Conservation (phyloP, 1,284 basidiomycete species). For the Ceratorhiza oryzae-sativae region DNA sequence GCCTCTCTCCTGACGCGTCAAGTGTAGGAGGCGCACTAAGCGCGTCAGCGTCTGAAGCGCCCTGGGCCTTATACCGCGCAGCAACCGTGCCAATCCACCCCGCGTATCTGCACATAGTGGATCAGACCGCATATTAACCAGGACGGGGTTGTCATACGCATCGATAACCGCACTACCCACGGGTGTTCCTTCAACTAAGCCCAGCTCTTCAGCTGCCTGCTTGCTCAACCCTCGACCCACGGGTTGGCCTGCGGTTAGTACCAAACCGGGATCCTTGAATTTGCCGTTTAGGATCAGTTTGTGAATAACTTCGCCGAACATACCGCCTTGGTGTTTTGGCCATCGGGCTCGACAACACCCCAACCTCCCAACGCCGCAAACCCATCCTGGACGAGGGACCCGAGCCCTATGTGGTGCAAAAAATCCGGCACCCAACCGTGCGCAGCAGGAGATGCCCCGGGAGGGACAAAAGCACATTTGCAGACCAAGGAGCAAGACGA, state of each 20-base stretch:
- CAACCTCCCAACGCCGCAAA: constrained; percentile 81
- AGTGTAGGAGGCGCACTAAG: constrained; percentile 64
- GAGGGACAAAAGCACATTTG: constrained; percentile 96
- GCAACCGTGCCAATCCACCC: constrained; percentile 99
- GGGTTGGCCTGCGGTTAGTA: constrained; percentile 91
- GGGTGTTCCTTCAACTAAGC: constrained; percentile 85
- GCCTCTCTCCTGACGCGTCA: constrained; percentile 77
- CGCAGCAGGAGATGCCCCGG: constrained; percentile 53
- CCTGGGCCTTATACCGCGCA: constrained; percentile 68
- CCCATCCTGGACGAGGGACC: constrained; percentile 67
- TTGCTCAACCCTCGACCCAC: constrained; percentile 85
- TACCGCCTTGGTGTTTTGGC: not conserved
- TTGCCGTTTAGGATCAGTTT: not conserved
- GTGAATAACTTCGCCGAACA: not conserved
- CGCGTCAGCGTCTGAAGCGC: constrained; percentile 42
- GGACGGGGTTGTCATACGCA: constrained; percentile 64
- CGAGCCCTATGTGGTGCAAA: constrained; percentile 82
- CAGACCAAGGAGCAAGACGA: constrained; percentile 95
- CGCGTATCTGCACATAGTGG: constrained; percentile 69
- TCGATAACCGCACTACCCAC: constrained; percentile 96
- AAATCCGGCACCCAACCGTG: constrained; percentile 89
- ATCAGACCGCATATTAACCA: not conserved
- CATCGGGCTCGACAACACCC: constrained; percentile 41
- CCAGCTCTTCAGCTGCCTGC: constrained; percentile 83
- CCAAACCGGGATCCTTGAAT: constrained; percentile 50